phyloP scores from a whole-genome alignment of 1,284 basidiomycete species.

The Ganoderma lucidum region DNA sequence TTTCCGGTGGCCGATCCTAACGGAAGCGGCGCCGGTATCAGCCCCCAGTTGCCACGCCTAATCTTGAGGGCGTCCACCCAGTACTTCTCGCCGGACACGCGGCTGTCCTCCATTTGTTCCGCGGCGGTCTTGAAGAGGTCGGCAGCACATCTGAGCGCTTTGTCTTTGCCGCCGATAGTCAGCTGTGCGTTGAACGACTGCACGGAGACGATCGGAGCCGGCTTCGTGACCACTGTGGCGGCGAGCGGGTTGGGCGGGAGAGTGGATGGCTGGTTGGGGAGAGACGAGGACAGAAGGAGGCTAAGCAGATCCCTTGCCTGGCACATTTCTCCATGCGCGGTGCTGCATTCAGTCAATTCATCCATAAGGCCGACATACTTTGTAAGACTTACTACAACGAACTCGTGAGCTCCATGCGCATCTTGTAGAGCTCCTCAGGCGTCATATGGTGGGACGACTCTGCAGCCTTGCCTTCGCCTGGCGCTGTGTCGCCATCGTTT shows the following conservation, averaged over 20 bases:
- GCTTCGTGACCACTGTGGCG: conserved; percentile 71
- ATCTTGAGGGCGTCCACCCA: conserved; percentile 83
- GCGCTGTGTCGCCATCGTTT: conserved; percentile 38
- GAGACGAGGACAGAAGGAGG: conserved; percentile 45
- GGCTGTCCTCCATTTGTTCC: conserved; percentile 68
- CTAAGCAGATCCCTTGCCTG: conserved; percentile 74
- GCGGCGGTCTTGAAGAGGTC: conserved; percentile 74
- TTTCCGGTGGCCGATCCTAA: conserved; percentile 71
- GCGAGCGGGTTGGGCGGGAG: conserved; percentile 56
- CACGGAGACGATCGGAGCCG: conserved; percentile 68
- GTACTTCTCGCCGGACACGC: conserved; percentile 70
- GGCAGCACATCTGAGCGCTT: conserved; percentile 75
- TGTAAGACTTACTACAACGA: conserved; percentile 69
- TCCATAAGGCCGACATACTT: conserved; percentile 3
- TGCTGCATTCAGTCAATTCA: conserved; percentile 51
- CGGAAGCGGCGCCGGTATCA: conserved; percentile 79
- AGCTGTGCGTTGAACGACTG: conserved; percentile 80
- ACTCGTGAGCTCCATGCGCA: conserved; percentile 74
- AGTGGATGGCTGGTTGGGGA: conserved; percentile 31
- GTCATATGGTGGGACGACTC: conserved; percentile 60
- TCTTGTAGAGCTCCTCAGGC: conserved; percentile 73
- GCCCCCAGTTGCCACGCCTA: conserved; percentile 76
- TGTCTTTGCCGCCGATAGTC: conserved; percentile 78
- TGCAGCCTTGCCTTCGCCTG: conserved; percentile 34
- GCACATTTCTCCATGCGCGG: conserved; percentile 79